Evolutionary conservation across 225 moss, liverwort and hornwort genomes (phyloP), one percentile per base, ranked within the genome.

Genomic region (Marchantia polymorpha): DNA sequence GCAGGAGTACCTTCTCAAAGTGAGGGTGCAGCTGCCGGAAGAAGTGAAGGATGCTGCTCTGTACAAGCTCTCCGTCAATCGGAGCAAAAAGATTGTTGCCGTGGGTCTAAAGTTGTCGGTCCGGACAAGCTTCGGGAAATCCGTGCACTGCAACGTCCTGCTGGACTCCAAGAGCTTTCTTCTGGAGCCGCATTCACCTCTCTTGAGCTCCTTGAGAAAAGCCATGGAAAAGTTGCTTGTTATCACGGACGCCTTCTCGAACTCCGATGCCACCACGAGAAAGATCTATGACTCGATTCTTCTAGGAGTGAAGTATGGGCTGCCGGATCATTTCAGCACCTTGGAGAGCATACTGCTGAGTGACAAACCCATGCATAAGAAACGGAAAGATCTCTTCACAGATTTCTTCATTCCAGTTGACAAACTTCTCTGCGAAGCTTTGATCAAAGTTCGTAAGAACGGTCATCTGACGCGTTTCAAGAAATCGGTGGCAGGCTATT

Each of bases 401-500:
- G 72, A 72, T 22, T 72, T 72, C 72, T 72, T 72, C 72, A 51
- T 72, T 10, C 72, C 72, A 8, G 72, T 72, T n/a, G 72, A 72
- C 50, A 72, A 51, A 72, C 50, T 72, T 50, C 50, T 72, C 39
- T 72, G 72, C 72, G 72, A 72, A 50, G 72, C 72, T 51, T 22
- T 52, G 51, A 72, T 72, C 20, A 72, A 25, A 25, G 51, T 72
- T 8, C 72, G 72, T 72, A 72, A 72, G 51, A 50, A 52, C 49
- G 51, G 51, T 1, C 72, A 72, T 17, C 72, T 72, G 22, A 51
- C 23, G 50, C 72, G 51, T 50, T 52, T 72, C 50, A 50, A 51
- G 47, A 72, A 72, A 51, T 50, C 72, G 9, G 51, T 72, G 11
- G 72, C 72, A 20, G 72, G 72, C 49, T 72, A 72, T 51, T 46